Percentiles rank a stretch among this genome's conserved stretches.
Evolutionary conservation across 1,139 yeast genomes (phyloP).

Genomic region (Yamadazyma diddensiae): DNA sequence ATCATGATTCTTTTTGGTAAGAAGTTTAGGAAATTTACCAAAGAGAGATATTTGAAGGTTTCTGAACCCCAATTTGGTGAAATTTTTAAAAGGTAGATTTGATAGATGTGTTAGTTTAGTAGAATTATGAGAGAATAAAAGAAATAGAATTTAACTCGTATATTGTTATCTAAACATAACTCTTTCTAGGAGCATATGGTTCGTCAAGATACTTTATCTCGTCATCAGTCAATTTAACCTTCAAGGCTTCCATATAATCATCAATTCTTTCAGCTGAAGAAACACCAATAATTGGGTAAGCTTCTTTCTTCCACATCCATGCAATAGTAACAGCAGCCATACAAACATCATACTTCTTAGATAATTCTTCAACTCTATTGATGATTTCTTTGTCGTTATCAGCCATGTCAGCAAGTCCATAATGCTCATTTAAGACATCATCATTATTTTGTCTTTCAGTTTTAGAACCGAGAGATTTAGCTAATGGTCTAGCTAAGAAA

Average conservation of each 20-base stretch:
- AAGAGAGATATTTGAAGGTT: constrained; percentile 20
- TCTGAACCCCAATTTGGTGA: constrained; percentile 18
- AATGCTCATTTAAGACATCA: background rate
- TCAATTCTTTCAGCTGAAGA: background rate
- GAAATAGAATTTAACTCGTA: no score
- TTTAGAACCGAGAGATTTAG: background rate
- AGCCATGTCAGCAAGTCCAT: background rate
- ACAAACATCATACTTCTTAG: background rate
- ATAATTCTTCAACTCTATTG: constrained; percentile 1
- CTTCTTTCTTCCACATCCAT: constrained; percentile 1
- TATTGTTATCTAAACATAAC: no score
- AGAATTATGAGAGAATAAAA: no score
- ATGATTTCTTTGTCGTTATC: background rate
- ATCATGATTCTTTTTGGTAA: constrained; percentile 41
- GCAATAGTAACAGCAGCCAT: constrained; percentile 1
- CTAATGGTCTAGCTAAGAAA: background rate
- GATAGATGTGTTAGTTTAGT: no score
- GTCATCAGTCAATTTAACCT: background rate
- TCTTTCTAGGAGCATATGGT: background rate
- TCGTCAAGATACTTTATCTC: constrained; percentile 1
- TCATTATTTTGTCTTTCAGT: background rate
- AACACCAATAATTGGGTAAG: constrained; percentile 1
- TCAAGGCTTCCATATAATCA: constrained; percentile 1
- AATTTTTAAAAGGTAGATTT: constrained; percentile 10
- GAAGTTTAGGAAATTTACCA: constrained; percentile 30